Conservation (phyloP, 2,329 filamentous ascomycete species). For the Lachnellula arida region DNA sequence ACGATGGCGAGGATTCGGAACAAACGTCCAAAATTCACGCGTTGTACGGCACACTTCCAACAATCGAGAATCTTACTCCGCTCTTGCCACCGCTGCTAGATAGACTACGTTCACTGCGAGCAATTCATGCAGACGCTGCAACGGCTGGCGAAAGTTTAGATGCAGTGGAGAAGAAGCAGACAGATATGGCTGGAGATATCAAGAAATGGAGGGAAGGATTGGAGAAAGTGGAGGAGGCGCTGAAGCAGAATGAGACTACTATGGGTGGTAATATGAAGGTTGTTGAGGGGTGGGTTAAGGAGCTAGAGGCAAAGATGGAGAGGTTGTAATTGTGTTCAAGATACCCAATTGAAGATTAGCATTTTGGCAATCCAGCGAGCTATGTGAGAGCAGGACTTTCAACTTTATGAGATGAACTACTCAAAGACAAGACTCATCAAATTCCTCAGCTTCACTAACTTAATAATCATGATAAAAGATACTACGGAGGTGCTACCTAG, state of each 20-base stretch:
- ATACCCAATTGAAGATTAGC: constrained; percentile 25
- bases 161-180: constrained; percentile 72
- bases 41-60: constrained; percentile 81
- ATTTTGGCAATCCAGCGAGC: background rate
- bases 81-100: constrained; percentile 82
- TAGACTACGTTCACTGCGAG: constrained; percentile 74
- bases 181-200: constrained; percentile 78
- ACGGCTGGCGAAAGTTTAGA: constrained; percentile 73
- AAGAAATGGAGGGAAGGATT: constrained; percentile 81
- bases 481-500: no score
- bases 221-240: constrained; percentile 69
- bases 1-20: constrained; percentile 56
- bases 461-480: no score
- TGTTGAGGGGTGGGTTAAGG: constrained; percentile 87
- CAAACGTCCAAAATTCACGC: constrained; percentile 85
- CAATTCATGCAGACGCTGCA: constrained; percentile 83
- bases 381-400: background rate
- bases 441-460: no score
- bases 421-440: no score
- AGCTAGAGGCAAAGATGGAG: constrained; percentile 72
- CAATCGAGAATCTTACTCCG: constrained; percentile 81
- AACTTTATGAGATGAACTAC: no score
- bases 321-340: constrained; percentile 33
- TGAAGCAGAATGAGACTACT: constrained; percentile 63
- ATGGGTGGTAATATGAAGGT: constrained; percentile 77